phyloP scores from a whole-genome alignment of 805 yeast genomes.

The Starmerella stigmatis region DNA sequence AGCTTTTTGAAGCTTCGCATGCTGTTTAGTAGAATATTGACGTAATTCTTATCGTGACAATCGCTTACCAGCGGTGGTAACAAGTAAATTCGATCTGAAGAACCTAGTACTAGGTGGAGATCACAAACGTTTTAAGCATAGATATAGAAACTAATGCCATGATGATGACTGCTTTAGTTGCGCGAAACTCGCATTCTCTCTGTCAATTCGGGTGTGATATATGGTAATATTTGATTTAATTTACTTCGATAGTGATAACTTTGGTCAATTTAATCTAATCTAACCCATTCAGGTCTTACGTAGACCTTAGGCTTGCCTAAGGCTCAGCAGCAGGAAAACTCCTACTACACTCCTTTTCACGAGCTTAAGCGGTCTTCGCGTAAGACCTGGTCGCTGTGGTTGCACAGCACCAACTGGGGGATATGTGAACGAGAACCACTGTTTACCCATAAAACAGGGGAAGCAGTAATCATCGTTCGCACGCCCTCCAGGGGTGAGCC shows the following conservation, averaged over 20 bases:
- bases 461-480: conserved; percentile 11
- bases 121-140: no score
- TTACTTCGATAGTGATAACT: background rate
- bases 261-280: background rate
- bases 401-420: conserved; percentile 21
- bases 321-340: conserved; percentile 2
- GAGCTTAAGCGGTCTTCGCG: conserved; percentile 3
- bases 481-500: conserved; percentile 13
- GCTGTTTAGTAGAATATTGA: no score
- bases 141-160: no score
- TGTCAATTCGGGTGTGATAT: no score
- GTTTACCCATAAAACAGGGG: conserved; percentile 10
- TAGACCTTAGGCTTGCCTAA: conserved; percentile 8
- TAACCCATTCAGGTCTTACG: background rate
- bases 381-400: conserved; percentile 7
- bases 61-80: no score
- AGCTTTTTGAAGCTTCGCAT: conserved; percentile 71
- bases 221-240: background rate
- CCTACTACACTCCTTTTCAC: conserved; percentile 11
- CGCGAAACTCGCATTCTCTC: no score
- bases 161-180: no score
- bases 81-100: no score
- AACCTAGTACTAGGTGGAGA: no score
- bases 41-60: no score
- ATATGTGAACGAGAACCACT: conserved; percentile 9